phyloP scores from a whole-genome alignment of 768 basidiomycete genomes.

The Lyophyllum semitale region DNA sequence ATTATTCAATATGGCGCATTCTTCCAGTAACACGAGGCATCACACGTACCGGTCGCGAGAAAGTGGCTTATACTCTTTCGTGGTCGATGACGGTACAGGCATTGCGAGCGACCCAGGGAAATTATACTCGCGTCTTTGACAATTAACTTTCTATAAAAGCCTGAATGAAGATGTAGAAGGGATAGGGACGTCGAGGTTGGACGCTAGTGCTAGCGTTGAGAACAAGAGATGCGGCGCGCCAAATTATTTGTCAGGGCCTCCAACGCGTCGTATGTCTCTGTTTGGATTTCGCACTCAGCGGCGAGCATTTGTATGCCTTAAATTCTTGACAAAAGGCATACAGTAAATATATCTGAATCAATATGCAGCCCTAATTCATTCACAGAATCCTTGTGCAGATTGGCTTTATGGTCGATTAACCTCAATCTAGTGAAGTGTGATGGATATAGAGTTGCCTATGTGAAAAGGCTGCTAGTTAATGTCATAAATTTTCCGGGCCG shows the following conservation, averaged over 20 bases:
- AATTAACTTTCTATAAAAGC: too few species aligned
- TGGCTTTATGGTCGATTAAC: too few species aligned
- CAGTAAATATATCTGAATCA: too few species aligned
- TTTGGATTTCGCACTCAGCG: slow-evolving; percentile 7
- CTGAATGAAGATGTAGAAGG: background rate
- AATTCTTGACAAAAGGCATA: too few species aligned
- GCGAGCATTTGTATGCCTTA: background rate
- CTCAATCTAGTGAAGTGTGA: too few species aligned
- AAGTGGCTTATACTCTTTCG: slow-evolving; percentile 32
- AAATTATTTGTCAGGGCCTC: slow-evolving; percentile 4
- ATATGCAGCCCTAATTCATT: too few species aligned
- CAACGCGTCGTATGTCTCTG: slow-evolving; percentile 19
- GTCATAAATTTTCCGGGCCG: too few species aligned
- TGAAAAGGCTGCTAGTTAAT: too few species aligned
- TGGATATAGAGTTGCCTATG: background rate
- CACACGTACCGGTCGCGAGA: slow-evolving; percentile 32
- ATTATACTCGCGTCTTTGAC: background rate
- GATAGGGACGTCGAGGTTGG: background rate
- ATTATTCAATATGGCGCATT: slow-evolving; percentile 21
- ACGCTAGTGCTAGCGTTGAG: background rate
- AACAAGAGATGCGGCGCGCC: background rate
- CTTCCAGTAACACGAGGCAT: background rate
- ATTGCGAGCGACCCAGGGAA: background rate
- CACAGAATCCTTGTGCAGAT: too few species aligned
- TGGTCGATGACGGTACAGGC: slow-evolving; percentile 13